phyloP scores from a whole-genome alignment of 2,329 filamentous ascomycete genomes.

The Colletotrichum chrysophilum region DNA sequence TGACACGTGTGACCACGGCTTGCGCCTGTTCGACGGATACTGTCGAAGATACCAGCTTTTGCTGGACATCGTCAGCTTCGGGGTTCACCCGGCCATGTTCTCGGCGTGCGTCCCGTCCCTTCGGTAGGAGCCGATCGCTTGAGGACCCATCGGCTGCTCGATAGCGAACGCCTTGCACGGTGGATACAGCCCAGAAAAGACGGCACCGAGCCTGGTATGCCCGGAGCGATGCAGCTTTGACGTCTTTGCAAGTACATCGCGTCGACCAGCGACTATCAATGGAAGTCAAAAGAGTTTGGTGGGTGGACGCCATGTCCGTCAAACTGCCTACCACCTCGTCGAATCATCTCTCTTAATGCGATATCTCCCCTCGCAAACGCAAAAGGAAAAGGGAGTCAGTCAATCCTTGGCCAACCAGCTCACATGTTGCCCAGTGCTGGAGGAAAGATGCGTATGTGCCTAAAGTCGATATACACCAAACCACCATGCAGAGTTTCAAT shows the following conservation, averaged over 20 bases:
- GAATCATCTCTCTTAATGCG: not conserved
- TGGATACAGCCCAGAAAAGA: not conserved
- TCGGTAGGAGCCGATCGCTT: not conserved
- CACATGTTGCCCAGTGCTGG: not conserved
- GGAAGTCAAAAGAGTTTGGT: not conserved
- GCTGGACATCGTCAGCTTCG: not conserved
- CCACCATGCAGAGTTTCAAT: conserved; percentile 9
- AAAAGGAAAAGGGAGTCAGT: not conserved
- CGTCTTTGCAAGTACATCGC: not conserved
- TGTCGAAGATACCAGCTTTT: not conserved
- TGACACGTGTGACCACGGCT: not conserved
- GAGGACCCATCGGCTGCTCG: not conserved
- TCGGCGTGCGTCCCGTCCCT: not conserved
- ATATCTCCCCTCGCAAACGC: not conserved
- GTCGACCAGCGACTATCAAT: not conserved
- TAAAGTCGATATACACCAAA: not conserved
- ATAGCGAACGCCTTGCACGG: not conserved
- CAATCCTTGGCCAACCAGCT: not conserved
- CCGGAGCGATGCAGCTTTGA: not conserved
- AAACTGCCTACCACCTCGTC: not conserved
- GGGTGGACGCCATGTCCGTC: not conserved
- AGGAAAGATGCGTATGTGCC: not conserved
- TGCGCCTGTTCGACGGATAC: not conserved
- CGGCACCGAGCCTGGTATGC: not conserved
- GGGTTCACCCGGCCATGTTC: not conserved